Conservation (phyloP, 805 yeast genomes). For the Candida michaelii region DNA sequence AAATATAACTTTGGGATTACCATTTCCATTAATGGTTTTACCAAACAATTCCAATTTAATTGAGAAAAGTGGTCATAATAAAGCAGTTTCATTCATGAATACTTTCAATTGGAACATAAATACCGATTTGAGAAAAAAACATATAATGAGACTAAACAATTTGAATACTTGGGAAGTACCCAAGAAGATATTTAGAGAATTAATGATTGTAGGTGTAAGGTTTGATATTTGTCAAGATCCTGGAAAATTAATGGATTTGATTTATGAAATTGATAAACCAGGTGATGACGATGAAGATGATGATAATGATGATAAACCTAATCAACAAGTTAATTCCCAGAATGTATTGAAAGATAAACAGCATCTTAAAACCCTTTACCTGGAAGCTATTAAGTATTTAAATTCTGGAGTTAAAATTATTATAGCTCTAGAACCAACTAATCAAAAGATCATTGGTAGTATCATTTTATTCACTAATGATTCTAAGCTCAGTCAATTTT, state of each 20-base stretch:
- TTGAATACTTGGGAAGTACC: slow-evolving; percentile 53
- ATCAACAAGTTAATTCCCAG: slow-evolving; percentile 8
- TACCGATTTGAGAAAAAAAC: slow-evolving; percentile 19
- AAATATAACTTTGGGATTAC: slow-evolving; percentile 41
- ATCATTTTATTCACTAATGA: slow-evolving; percentile 47
- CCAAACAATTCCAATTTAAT: slow-evolving; percentile 24
- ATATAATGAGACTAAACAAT: slow-evolving; percentile 43
- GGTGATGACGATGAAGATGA: slow-evolving; percentile 2
- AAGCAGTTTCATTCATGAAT: slow-evolving; percentile 33
- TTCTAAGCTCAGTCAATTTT: slow-evolving; percentile 45
- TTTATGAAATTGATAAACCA: slow-evolving; percentile 18
- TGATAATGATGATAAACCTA: slow-evolving; percentile 7
- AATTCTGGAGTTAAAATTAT: slow-evolving; percentile 44
- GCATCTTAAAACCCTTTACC: slow-evolving; percentile 28
- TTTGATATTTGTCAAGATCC: slow-evolving; percentile 53
- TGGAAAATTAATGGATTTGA: slow-evolving; percentile 41
- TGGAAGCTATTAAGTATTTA: slow-evolving; percentile 35
- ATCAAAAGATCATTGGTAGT: slow-evolving; percentile 53
- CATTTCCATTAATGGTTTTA: slow-evolving; percentile 47
- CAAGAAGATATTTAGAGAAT: slow-evolving; percentile 51
- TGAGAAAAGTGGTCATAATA: slow-evolving; percentile 19
- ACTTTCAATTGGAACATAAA: slow-evolving; percentile 43
- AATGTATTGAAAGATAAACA: slow-evolving; percentile 18
- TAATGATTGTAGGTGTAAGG: slow-evolving; percentile 56
- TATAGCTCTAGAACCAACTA: slow-evolving; percentile 54